Evolutionary conservation across 202 grass and related monocot genomes (phyloP), one percentile per base, ranked within the genome.

Genomic region (Tripidium arundinaceum): DNA sequence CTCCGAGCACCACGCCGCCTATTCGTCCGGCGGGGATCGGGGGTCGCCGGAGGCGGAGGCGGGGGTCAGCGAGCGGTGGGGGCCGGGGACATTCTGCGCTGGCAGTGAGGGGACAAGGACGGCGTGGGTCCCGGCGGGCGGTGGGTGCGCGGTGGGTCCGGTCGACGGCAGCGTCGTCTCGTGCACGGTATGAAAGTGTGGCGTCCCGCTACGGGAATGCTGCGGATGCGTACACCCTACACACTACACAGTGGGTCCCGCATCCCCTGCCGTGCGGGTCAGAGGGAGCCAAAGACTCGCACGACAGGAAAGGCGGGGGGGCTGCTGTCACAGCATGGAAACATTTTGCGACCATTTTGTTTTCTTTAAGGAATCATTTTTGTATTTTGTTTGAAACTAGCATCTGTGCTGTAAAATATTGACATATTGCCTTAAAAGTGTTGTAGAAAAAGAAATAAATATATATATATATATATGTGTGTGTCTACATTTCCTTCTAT

Each of bases 1-100:
- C n/a, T n/a, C n/a, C n/a, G 78, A 43, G 61, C 78, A 89, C 40
- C 60, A 74, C 47, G 73, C 60, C 72, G 83, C 79, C 87, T 86
- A 86, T 79, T 18, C 79, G 47, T n/a, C 67, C 60, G 66, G 60
- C 49, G 15, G 38, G 57, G 65, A 52, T 62, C 29, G 11, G 39
- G 37, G 66, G n/a, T 50, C 72, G 60, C 83, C 72, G 82, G 69
- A 43, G 62, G 13, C 28, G 27, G 75, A 49, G 76, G 42, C 19
- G 45, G 33, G n/a, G 52, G 42, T 81, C 81, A 81, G 29, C 6
- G 40, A 2, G 54, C 33, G 41, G 76, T 45, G 76, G 86, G 76
- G 86, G 70, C 61, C 45, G 43, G 7, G 65, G 4, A 4, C 14
- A 42, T 49, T 28, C 65, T 47, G 71, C 15, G 27, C 7, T 49